phyloP scores from a whole-genome alignment of 1,284 basidiomycete species.

The Tremellales sp. region DNA sequence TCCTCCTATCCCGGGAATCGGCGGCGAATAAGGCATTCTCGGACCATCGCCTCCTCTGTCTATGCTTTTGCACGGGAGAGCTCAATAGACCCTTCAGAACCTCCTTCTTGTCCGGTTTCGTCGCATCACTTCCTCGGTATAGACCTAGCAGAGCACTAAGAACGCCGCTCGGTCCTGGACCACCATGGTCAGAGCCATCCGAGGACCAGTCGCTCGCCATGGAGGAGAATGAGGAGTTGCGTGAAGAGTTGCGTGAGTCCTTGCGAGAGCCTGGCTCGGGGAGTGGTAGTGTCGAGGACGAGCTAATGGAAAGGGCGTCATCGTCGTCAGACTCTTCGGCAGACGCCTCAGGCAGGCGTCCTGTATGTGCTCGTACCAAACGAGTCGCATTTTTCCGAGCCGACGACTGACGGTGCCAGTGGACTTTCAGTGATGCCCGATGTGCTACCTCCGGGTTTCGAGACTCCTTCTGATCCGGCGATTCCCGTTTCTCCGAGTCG shows the following conservation, averaged over 20 bases:
- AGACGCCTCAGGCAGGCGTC: slow-evolving; percentile 2
- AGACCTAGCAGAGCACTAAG: slow-evolving; percentile 15
- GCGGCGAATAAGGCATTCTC: slow-evolving; percentile 13
- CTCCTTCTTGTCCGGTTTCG: neutral
- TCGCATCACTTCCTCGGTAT: slow-evolving; percentile 4
- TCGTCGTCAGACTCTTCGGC: neutral
- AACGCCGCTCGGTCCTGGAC: slow-evolving; percentile 5
- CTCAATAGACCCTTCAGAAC: slow-evolving; percentile 6
- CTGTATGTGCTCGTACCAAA: slow-evolving; percentile 16
- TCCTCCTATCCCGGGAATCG: slow-evolving; percentile 6
- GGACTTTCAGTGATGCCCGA: neutral
- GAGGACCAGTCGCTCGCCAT: slow-evolving; percentile 5
- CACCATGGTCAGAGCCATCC: slow-evolving; percentile 3
- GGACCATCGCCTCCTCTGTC: slow-evolving; percentile 12
- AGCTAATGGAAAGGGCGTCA: neutral
- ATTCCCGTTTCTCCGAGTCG: neutral
- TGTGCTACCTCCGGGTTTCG: neutral
- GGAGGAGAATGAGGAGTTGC: neutral
- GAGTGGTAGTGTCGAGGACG: neutral
- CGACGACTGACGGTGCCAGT: no score
- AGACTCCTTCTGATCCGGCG: neutral
- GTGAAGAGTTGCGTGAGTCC: neutral
- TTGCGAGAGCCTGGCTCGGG: neutral
- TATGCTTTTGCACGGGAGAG: neutral
- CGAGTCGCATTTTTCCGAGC: slow-evolving; percentile 2